Base-by-base conservation (phyloP, 2,329 filamentous ascomycete species). In the Ilyonectria destructans region DNA sequence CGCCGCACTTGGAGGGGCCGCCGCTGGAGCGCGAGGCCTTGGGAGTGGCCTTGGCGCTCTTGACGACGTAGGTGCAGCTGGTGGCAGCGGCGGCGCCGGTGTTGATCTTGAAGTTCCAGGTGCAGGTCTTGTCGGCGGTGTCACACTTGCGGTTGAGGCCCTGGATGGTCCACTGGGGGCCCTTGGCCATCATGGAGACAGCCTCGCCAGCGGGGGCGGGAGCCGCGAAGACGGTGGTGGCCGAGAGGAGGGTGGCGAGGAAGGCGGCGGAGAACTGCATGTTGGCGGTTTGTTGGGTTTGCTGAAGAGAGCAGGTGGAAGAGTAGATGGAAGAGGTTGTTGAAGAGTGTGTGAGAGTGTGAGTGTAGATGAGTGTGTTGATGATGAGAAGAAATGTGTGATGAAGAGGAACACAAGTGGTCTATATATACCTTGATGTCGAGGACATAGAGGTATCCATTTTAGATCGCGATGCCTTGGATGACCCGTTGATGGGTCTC, bases 241-340 rank as follows among this genome's bases (percentile, higher is more conserved):
- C 74, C 74, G 82, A 77, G 65, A 78, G 74, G 69, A 82, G 52
- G 74, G 81, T 69, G 72, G 77, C 68, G 71, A 81, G 72, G 67
- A 83, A 62, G 71, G 83, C 74, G 65, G 81, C 78, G 69, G 82
- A 80, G 80, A 85, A 76, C 74, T 85, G 82, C 84, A 86, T 86
- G 40, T 56, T 83, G 72, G 69, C 62, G 69, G 75, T 71, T 65
- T 65, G 58, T 58, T 59, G 45, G 49, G 17, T 40, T 23, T 64
- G 54, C 43, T 37, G 55, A 54, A 59, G 21, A 56, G 21, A 19
- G 17, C 40, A 43, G n/a, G 58, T 26, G 48, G 23, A 46, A 67
- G 57, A 26, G 33, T 51, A 46, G n/a, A 65, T 67, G 58, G 62
- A 57, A 48, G 45, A 54, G 46, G 26, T 35, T 60, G 46, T 66